Conservation (phyloP, 495 filamentous ascomycete genomes). For the Terfezia boudieri region DNA sequence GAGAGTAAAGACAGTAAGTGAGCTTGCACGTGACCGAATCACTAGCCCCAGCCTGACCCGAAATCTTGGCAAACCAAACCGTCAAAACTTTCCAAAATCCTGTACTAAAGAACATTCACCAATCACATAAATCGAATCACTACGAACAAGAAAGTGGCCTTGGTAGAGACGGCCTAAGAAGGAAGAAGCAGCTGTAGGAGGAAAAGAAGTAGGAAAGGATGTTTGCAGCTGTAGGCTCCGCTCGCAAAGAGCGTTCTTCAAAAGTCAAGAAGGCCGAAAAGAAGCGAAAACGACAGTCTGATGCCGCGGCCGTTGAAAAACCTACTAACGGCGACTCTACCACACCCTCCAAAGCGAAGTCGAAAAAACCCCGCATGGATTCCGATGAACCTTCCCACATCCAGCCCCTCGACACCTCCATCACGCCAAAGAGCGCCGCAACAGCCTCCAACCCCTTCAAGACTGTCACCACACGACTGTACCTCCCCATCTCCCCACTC, state of each 20-base stretch:
- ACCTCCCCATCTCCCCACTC: slow-evolving; percentile 11
- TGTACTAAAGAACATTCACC: too few species aligned
- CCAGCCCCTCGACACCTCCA: slow-evolving; percentile 6
- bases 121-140: too few species aligned
- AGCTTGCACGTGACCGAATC: too few species aligned
- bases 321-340: slow-evolving; percentile 11
- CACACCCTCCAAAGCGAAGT: not conserved
- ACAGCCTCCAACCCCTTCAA: not conserved
- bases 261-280: not conserved
- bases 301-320: slow-evolving; percentile 17
- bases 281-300: slow-evolving; percentile 15
- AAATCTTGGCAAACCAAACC: too few species aligned
- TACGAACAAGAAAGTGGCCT: not conserved
- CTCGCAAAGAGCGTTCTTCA: not conserved
- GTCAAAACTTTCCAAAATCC: too few species aligned
- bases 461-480: slow-evolving; percentile 8
- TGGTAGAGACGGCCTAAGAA: slow-evolving; percentile 6
- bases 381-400: slow-evolving; percentile 9
- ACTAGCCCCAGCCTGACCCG: too few species aligned
- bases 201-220: slow-evolving; percentile 14
- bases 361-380: slow-evolving; percentile 1
- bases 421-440: not conserved
- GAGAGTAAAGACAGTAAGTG: too few species aligned
- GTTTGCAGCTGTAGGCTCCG: not conserved
- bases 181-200: not conserved